phyloP scores from a whole-genome alignment of 345 rosid species.

The Salix purpurea region DNA sequence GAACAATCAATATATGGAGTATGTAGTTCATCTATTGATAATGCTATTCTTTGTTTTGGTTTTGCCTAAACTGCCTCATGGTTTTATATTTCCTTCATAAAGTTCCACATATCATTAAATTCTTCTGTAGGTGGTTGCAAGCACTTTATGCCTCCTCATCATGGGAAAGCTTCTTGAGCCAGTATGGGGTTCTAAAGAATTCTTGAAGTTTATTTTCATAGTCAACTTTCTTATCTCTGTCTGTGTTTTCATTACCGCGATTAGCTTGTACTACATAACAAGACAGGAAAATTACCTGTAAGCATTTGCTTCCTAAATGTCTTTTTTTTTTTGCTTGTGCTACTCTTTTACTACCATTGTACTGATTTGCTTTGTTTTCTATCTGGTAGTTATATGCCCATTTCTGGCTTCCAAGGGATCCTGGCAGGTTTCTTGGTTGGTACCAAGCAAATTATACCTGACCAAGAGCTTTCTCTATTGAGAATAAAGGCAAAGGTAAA shows the following conservation, averaged over 20 bases:
- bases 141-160: conserved; percentile 72
- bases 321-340: conserved; percentile 9
- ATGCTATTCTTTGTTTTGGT: background rate
- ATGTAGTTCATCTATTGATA: conserved; percentile 20
- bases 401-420: conserved; percentile 93
- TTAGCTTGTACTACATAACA: conserved; percentile 79
- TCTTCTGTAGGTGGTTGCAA: conserved; percentile 55
- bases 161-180: conserved; percentile 96
- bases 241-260: conserved; percentile 77
- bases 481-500: conserved; percentile 86
- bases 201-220: conserved; percentile 83
- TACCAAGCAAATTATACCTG: conserved; percentile 90
- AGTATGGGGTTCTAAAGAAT: conserved; percentile 93
- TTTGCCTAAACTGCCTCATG: conserved; percentile 1
- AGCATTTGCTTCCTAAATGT: conserved; percentile 27
- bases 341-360: background rate
- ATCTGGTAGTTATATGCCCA: conserved; percentile 77
- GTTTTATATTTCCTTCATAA: background rate
- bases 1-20: conserved; percentile 88
- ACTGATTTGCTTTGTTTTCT: conserved; percentile 22
- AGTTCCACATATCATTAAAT: conserved; percentile 8
- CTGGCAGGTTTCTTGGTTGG: conserved; percentile 87
- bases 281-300: conserved; percentile 80
- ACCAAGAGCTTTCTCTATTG: conserved; percentile 71
- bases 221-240: conserved; percentile 77